Base-by-base conservation (phyloP, 805 yeast genomes). In the Priceomyces castillae region DNA sequence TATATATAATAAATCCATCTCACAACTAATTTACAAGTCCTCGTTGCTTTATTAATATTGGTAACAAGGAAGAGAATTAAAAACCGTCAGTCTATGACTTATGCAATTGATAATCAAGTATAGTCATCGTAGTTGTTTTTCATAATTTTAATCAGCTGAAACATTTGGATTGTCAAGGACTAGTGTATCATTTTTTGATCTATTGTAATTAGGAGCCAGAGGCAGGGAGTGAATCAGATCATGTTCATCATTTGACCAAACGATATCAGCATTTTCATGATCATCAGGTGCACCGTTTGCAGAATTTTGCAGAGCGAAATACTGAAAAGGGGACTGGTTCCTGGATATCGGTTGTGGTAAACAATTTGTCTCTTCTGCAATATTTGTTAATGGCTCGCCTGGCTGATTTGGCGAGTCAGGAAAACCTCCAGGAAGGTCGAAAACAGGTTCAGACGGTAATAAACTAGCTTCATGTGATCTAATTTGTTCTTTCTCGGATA, bases 401-500 rank as follows among this genome's bases (percentile, higher is more conserved):
- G 26, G 34, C 36, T 37, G 38, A 14, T 41, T 46, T n/a, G 37
- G 26, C 10, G 41, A 44, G 28, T 39, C 41, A 16, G 19, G 19
- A 5, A 19, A 19, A 33, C 36, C 36, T 15, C 12, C 36, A 7
- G 12, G 4, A 15, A 25, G 10, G 7, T 54, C 56, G 14, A 54
- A 33, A 1, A 61, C 64, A 1, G 74, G 74, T 25, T 63, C 84
- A 2, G 88, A 81, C 0, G 92, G 90, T 17, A 83, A 53, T 34
- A 84, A 64, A 4, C 84, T 75, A 37, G 75, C 73, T 56, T 84
- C 90, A 38, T 72, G 72, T 3, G 71, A 61, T 44, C 72, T 64
- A 51, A 82, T 59, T 12, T 73, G 53, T 47, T 82, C 84, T 57
- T 85, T 84, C 46, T 84, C 92, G 1, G 80, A 58, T 28, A 75